A percentile compares a stretch with the other conserved stretches of the same genome.
phyloP scores from a whole-genome alignment of 345 rosid species.

The Citrus maxima region DNA sequence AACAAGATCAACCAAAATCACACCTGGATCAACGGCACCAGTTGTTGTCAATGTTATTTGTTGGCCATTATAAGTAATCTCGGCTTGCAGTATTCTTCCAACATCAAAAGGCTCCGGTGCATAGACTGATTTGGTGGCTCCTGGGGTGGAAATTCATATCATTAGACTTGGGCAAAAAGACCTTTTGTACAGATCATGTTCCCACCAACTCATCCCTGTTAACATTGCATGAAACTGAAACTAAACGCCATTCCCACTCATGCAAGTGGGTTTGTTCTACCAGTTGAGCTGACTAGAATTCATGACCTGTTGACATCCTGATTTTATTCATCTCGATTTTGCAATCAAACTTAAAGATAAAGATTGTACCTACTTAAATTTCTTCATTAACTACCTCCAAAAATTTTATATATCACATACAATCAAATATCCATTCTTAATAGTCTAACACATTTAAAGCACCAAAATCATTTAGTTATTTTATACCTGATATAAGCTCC shows the following conservation, averaged over 20 bases:
- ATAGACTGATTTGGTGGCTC: constrained; percentile 85
- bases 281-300: neutral
- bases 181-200: neutral
- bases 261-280: neutral
- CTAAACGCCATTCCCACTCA: neutral
- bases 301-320: too few relatives aligned
- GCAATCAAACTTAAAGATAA: neutral
- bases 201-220: neutral
- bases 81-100: constrained; percentile 69
- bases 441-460: neutral
- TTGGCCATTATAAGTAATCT: constrained; percentile 50
- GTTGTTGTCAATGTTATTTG: constrained; percentile 55
- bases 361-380: neutral
- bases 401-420: neutral
- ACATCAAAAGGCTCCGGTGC: constrained; percentile 97
- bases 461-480: neutral
- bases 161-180: neutral
- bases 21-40: constrained; percentile 85
- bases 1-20: constrained; percentile 19
- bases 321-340: neutral
- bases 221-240: neutral
- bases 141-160: constrained; percentile 36
- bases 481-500: constrained; percentile 83
- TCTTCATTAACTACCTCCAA: neutral
- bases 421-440: neutral